phyloP scores from a whole-genome alignment of 164 flowering plant species.

The Kalanchoe fedtschenkoi region DNA sequence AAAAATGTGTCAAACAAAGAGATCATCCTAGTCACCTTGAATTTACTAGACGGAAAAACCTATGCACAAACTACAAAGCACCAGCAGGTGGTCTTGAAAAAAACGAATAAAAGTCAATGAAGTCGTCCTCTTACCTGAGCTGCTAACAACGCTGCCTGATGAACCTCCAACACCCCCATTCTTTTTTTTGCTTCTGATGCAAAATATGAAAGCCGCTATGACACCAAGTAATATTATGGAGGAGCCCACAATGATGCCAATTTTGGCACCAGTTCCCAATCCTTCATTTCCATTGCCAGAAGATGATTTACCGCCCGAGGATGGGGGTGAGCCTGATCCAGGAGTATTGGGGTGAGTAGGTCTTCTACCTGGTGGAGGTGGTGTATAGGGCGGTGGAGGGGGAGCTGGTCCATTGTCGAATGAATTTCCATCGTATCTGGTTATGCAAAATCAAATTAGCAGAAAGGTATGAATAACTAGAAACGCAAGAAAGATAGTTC shows the following conservation, averaged over 20 bases:
- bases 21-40: not conserved
- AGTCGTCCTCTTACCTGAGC: slow-evolving; percentile 1
- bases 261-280: slow-evolving; percentile 35
- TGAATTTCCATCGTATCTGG: slow-evolving; percentile 75
- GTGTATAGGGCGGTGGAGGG: slow-evolving; percentile 68
- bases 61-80: not conserved
- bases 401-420: slow-evolving; percentile 85
- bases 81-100: slow-evolving; percentile 1
- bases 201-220: slow-evolving; percentile 42
- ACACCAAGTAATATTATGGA: slow-evolving; percentile 22
- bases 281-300: slow-evolving; percentile 18
- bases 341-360: slow-evolving; percentile 26
- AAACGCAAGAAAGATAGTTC: not conserved
- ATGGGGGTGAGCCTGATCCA: slow-evolving; percentile 22
- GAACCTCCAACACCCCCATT: slow-evolving; percentile 35
- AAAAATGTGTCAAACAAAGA: not conserved
- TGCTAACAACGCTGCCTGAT: slow-evolving; percentile 18
- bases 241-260: slow-evolving; percentile 60
- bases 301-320: slow-evolving; percentile 21
- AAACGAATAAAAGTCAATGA: slow-evolving; percentile 39
- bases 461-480: slow-evolving; percentile 3
- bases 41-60: not conserved
- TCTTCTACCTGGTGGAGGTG: slow-evolving; percentile 66
- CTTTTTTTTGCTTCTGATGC: slow-evolving; percentile 34
- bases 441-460: slow-evolving; percentile 6